Percentiles rank a stretch among this genome's conserved stretches.
phyloP scores from a whole-genome alignment of 306 rosid genomes.

The Fragaria nilgerrensis region DNA sequence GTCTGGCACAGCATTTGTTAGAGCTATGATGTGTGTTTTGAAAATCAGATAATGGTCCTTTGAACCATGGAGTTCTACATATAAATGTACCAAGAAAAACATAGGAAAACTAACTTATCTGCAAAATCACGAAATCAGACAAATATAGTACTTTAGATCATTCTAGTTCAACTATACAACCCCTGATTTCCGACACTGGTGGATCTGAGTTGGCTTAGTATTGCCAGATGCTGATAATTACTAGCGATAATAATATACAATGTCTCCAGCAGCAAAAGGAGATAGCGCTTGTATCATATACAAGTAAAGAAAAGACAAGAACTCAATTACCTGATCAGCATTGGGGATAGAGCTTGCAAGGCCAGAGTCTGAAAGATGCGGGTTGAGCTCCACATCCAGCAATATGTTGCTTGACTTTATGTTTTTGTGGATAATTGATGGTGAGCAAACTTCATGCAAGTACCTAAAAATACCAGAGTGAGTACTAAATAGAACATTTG shows the following conservation, averaged over 20 bases:
- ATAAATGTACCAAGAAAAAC: not conserved
- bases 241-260: not conserved
- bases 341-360: slow-evolving; percentile 70
- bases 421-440: slow-evolving; percentile 84
- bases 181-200: slow-evolving; percentile 8
- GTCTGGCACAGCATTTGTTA: not conserved
- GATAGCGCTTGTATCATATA: not conserved
- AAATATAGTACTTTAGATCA: not conserved
- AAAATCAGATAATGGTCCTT: not conserved
- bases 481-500: slow-evolving; percentile 20
- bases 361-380: slow-evolving; percentile 91
- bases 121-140: not conserved
- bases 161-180: not conserved
- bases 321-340: slow-evolving; percentile 59
- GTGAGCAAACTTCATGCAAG: slow-evolving; percentile 96
- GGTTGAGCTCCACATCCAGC: slow-evolving; percentile 82
- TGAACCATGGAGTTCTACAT: not conserved
- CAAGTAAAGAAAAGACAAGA: not conserved
- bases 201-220: not conserved
- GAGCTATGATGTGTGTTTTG: not conserved
- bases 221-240: not conserved
- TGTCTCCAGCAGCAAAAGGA: not conserved
- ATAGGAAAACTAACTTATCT: not conserved
- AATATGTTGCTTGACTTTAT: slow-evolving; percentile 86
- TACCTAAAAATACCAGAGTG: slow-evolving; percentile 52